A percentile compares a stretch with the other conserved stretches of the same genome.
These are phyloP conservation scores for Lipomyces orientalis DNA, from an alignment of 805 yeast species.

Conservation along the genomic window DNA sequence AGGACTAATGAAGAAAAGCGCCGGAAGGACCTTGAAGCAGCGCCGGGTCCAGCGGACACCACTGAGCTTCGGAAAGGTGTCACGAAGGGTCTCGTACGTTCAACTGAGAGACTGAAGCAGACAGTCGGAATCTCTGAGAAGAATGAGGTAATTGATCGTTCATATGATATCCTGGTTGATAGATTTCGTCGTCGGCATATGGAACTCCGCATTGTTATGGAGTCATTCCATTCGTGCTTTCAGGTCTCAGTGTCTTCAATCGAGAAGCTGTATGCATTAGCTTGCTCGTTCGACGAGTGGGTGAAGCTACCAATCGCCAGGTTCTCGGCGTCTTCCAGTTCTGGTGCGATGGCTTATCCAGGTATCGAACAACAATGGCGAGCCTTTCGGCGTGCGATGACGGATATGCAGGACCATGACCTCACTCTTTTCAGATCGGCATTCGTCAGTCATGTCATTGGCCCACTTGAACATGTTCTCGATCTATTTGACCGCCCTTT, in stretches of 20 bases:
- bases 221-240: conserved; percentile 14
- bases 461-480: conserved; percentile 24
- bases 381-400: conserved; percentile 12
- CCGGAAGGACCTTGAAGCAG: background rate
- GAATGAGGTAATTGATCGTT: conserved; percentile 17
- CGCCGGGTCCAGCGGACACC: background rate
- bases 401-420: conserved; percentile 21
- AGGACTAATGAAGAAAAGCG: conserved; percentile 25
- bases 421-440: conserved; percentile 19
- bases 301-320: conserved; percentile 9
- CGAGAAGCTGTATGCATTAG: conserved; percentile 15
- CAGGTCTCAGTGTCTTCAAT: conserved; percentile 2
- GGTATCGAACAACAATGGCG: background rate
- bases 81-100: conserved; percentile 16
- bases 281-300: conserved; percentile 18
- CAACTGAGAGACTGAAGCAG: conserved; percentile 27
- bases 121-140: conserved; percentile 20
- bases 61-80: conserved; percentile 19
- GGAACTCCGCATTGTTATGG: conserved; percentile 25
- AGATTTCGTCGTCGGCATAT: conserved; percentile 27
- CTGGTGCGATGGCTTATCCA: conserved; percentile 7
- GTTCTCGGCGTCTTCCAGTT: background rate
- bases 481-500: conserved; percentile 27
- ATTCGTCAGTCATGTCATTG: conserved; percentile 22
- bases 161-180: conserved; percentile 25